These are phyloP conservation scores for Sporothrix dimorphospora DNA, from an alignment of 2,329 filamentous ascomycete genomes.

Conservation along the genomic window DNA sequence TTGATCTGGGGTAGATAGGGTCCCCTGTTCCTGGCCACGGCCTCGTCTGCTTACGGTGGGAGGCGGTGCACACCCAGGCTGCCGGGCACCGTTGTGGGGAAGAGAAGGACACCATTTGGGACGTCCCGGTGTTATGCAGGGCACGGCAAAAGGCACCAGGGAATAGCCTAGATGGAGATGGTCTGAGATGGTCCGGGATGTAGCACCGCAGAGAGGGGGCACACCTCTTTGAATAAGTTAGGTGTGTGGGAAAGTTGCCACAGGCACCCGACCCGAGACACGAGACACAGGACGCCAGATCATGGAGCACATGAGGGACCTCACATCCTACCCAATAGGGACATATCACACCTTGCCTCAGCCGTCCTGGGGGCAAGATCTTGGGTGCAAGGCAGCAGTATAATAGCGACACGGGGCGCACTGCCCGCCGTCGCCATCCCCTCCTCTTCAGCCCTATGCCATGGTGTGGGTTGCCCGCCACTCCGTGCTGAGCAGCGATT, in stretches of 20 bases:
- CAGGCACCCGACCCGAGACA: not conserved
- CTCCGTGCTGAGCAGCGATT: not conserved
- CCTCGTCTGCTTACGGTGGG: not conserved
- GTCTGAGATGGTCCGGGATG: not conserved
- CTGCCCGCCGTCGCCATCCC: not conserved
- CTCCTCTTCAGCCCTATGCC: constrained; percentile 12
- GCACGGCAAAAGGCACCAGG: not conserved
- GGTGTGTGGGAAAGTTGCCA: constrained; percentile 10
- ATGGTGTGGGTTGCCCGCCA: not conserved
- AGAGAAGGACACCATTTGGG: not conserved
- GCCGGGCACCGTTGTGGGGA: not conserved
- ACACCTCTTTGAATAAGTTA: not conserved
- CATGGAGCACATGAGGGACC: not conserved
- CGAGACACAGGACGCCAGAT: not conserved
- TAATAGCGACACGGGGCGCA: not conserved
- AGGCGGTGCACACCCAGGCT: not conserved
- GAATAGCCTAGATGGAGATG: not conserved
- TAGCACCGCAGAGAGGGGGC: not conserved
- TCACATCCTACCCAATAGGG: not conserved
- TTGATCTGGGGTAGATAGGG: not conserved
- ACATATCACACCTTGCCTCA: not conserved
- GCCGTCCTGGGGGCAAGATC: not conserved
- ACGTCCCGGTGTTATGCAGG: not conserved
- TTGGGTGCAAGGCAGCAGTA: not conserved
- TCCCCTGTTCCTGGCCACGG: not conserved